Conservation (phyloP, 371 early-diverging fungal species). For the Mucor circinelloides region DNA sequence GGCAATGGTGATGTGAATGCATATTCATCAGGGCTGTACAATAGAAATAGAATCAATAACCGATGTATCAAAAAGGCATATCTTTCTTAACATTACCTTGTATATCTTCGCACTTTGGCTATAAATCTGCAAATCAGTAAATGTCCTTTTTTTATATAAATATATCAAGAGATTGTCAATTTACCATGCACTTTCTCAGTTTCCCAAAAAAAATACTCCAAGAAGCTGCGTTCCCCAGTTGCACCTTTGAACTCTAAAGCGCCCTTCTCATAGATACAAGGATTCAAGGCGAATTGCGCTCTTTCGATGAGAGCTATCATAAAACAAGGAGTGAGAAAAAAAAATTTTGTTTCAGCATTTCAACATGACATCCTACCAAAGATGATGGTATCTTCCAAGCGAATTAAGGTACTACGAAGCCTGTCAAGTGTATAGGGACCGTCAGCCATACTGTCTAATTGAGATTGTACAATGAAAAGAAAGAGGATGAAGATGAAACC, state of each 20-base stretch:
- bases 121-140: not conserved
- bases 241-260: slow-evolving; percentile 70
- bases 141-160: not conserved
- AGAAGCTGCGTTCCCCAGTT: slow-evolving; percentile 67
- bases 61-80: no score
- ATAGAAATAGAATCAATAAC: not conserved
- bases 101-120: slow-evolving; percentile 89
- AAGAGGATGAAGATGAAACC: not conserved
- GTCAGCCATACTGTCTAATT: not conserved
- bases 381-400: slow-evolving; percentile 94
- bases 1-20: slow-evolving; percentile 89
- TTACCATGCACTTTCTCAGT: slow-evolving; percentile 91
- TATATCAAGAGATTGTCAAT: slow-evolving; percentile 1
- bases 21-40: slow-evolving; percentile 88
- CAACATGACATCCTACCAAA: slow-evolving; percentile 64
- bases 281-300: slow-evolving; percentile 87
- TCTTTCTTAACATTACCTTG: slow-evolving; percentile 36
- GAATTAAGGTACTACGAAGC: slow-evolving; percentile 76
- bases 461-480: not conserved
- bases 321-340: not conserved
- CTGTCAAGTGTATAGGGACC: slow-evolving; percentile 40
- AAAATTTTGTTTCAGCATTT: not conserved
- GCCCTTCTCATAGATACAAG: slow-evolving; percentile 72
- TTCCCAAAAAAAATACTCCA: slow-evolving; percentile 88
- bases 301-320: slow-evolving; percentile 85